Base-by-base conservation (phyloP, 2,329 filamentous ascomycete species). In the Sporothrix luriei region DNA sequence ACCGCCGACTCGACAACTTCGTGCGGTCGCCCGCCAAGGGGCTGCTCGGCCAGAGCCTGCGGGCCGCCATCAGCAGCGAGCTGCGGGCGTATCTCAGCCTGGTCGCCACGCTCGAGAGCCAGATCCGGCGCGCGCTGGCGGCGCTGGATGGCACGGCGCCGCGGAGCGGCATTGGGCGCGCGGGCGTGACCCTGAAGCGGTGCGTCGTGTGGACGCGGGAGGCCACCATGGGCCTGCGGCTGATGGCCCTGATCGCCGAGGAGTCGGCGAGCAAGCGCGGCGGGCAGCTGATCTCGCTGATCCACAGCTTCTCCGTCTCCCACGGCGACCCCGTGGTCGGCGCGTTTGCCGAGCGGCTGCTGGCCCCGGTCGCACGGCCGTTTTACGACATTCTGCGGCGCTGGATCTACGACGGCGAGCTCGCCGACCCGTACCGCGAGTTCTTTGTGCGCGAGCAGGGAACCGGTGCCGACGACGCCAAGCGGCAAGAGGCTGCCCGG, bases 391-490 rank as follows among this genome's bases (percentile, higher is more conserved):
- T 99, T 82, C 84, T 99, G 68, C 89, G 93, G 68, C 91, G 93
- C 75, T 99, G 95, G 95, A 97, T 99, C 66, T 99, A 99, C 77
- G 94, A 99, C 76, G 95, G 95, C 71, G 96, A 99, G 82, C 85
- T 99, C 16, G 93, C 92, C n/a, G 95, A 99, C 79, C 95, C 96
- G 0, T 97, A 94, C 76, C 85, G 89, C 69, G 95, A 99, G 76
- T 99, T 99, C 80, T 98, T 99, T 75, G 94, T 99, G 24, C 89
- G 89, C 24, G 93, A 97, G 78, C 92, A 94, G 74, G 87, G 89
- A 67, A 84, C 87, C 5, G 80, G 81, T 59, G 80, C 83, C 40
- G 76, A 79, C 65, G 75, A 74, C 74, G 80, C 72, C 78, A 82
- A 75, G 83, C 68, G 61, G 21, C 68, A 73, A 55, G 71, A 73